A percentile compares a stretch with the other conserved stretches of the same genome.
Conservation (phyloP, 1,284 basidiomycete species). For the Inonotus obliquus region DNA sequence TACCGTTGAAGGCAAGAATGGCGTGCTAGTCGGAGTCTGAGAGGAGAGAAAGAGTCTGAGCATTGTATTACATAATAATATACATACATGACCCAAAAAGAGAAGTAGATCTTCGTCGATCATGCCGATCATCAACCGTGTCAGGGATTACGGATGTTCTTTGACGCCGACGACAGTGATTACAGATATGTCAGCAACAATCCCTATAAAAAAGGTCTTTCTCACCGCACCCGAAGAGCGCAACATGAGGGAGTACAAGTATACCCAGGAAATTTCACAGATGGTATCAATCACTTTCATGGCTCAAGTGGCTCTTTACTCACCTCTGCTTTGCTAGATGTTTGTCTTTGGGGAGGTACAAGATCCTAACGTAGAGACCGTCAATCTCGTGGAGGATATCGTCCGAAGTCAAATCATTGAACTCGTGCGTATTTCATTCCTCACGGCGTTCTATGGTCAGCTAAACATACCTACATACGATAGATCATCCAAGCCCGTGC, state of each 20-base stretch:
- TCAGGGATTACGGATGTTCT: too few relatives aligned
- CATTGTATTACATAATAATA: too few relatives aligned
- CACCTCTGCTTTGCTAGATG: slow-evolving; percentile 51
- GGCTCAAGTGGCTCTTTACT: neutral
- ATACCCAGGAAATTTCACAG: slow-evolving; percentile 78
- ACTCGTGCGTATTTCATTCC: slow-evolving; percentile 56
- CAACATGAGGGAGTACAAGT: slow-evolving; percentile 53
- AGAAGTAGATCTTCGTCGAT: neutral
- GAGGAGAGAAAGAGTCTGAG: too few relatives aligned
- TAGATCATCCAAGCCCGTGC: slow-evolving; percentile 90
- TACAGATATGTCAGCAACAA: neutral
- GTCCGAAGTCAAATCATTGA: slow-evolving; percentile 93
- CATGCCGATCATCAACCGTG: neutral
- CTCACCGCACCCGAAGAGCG: slow-evolving; percentile 9
- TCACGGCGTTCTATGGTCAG: too few relatives aligned
- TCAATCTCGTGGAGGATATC: slow-evolving; percentile 92
- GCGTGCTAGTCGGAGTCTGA: neutral
- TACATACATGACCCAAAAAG: neutral
- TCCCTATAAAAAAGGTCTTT: slow-evolving; percentile 6
- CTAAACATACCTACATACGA: neutral
- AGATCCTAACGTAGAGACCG: slow-evolving; percentile 83
- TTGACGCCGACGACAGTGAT: neutral
- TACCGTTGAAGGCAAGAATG: neutral
- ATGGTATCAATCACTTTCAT: slow-evolving; percentile 45
- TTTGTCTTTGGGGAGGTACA: slow-evolving; percentile 96